Percentiles rank a stretch among this genome's conserved stretches.
Evolutionary conservation across 768 basidiomycete species (phyloP).

Genomic region (Lyophyllum decastes): DNA sequence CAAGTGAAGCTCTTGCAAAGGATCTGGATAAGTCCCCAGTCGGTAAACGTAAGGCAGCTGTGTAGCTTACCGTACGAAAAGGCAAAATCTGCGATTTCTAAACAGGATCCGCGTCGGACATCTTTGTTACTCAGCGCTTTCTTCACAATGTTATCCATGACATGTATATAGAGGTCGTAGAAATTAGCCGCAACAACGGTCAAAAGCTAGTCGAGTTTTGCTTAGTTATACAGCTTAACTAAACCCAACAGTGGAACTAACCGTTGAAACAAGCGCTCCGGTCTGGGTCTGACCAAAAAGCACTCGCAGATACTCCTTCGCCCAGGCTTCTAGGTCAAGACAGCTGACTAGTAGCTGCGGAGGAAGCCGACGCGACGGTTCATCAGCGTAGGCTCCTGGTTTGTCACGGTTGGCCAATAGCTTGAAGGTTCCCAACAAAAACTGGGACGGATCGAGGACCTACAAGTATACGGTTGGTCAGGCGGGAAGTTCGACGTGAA

Average conservation of each 20-base stretch:
- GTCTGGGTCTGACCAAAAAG: slow-evolving; percentile 8
- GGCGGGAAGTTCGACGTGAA: neutral
- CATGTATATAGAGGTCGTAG: slow-evolving; percentile 16
- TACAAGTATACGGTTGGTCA: neutral
- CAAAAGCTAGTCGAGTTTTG: slow-evolving; percentile 7
- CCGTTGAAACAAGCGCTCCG: slow-evolving; percentile 11
- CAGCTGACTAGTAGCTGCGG: slow-evolving; percentile 9
- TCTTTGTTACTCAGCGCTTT: slow-evolving; percentile 15
- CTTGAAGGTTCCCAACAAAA: slow-evolving; percentile 14
- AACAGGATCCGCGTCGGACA: slow-evolving; percentile 4
- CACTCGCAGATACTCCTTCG: slow-evolving; percentile 16
- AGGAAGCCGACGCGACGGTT: neutral
- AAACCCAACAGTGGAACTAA: neutral
- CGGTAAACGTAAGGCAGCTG: neutral
- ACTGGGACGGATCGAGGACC: slow-evolving; percentile 15
- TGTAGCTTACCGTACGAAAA: slow-evolving; percentile 15
- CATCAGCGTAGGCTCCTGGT: neutral
- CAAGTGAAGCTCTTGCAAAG: slow-evolving; percentile 8
- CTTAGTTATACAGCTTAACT: neutral
- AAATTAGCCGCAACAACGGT: slow-evolving; percentile 17
- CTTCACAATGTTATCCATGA: slow-evolving; percentile 15
- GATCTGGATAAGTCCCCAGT: neutral
- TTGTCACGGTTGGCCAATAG: slow-evolving; percentile 12
- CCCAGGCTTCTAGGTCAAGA: slow-evolving; percentile 13
- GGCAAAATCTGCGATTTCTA: slow-evolving; percentile 18